phyloP scores from a whole-genome alignment of 2,329 filamentous ascomycete genomes.

The Aspergillus fumigatus region DNA sequence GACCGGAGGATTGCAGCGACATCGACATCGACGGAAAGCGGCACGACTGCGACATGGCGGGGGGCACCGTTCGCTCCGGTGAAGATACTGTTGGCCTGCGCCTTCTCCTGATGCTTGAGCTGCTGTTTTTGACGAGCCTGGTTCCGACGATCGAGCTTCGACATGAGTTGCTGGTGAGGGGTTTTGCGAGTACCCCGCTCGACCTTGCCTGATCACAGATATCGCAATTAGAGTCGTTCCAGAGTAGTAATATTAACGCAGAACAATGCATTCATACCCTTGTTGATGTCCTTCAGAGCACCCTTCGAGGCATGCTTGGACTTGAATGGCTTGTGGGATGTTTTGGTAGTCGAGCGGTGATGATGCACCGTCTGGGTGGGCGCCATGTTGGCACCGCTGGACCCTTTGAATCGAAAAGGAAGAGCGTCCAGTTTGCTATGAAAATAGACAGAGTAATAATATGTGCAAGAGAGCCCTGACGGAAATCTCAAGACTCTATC shows the following conservation, averaged over 20 bases:
- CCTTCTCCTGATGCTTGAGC: constrained; percentile 76
- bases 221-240: neutral
- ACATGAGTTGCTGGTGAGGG: constrained; percentile 94
- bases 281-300: constrained; percentile 74
- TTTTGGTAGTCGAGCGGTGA: constrained; percentile 89
- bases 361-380: constrained; percentile 63
- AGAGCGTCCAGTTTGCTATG: constrained; percentile 48
- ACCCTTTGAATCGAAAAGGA: constrained; percentile 82
- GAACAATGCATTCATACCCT: constrained; percentile 55
- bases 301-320: constrained; percentile 85
- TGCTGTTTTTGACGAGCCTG: constrained; percentile 87
- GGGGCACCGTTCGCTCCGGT: constrained; percentile 81
- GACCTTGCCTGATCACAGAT: constrained; percentile 62
- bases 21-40: constrained; percentile 71
- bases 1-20: constrained; percentile 61
- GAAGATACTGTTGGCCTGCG: constrained; percentile 76
- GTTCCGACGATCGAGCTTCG: constrained; percentile 91
- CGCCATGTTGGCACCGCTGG: constrained; percentile 64
- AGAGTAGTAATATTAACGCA: neutral
- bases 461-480: constrained; percentile 6
- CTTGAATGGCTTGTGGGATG: constrained; percentile 85
- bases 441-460: constrained; percentile 9
- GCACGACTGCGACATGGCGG: constrained; percentile 80
- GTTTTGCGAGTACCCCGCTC: constrained; percentile 76
- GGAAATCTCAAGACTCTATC: constrained; percentile 6